Conservation (phyloP, 1,139 yeast species). For the Hyphopichia burtonii region DNA sequence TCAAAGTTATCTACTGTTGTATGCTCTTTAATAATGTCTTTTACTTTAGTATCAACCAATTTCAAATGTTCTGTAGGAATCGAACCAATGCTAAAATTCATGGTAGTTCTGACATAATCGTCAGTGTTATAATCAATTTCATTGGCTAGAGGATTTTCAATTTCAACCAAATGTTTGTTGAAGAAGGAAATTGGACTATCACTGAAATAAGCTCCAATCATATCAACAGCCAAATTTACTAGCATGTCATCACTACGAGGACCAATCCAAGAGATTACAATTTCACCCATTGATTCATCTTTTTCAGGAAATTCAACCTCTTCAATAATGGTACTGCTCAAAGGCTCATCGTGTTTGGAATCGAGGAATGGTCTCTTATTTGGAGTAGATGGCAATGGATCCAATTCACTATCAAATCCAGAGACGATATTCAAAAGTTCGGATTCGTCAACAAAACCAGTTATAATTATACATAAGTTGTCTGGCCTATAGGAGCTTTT, state of each 20-base stretch:
- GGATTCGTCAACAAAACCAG: slow-evolving; percentile 77
- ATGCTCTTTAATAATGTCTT: slow-evolving; percentile 53
- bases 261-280: slow-evolving; percentile 79
- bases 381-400: slow-evolving; percentile 34
- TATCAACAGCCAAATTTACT: slow-evolving; percentile 65
- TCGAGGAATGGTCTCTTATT: slow-evolving; percentile 79
- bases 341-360: slow-evolving; percentile 48
- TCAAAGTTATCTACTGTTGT: slow-evolving; percentile 53
- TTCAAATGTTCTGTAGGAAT: slow-evolving; percentile 69
- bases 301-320: slow-evolving; percentile 81
- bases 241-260: slow-evolving; percentile 58
- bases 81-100: slow-evolving; percentile 62
- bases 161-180: slow-evolving; percentile 70
- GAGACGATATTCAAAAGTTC: slow-evolving; percentile 65
- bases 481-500: slow-evolving; percentile 72
- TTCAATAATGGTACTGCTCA: slow-evolving; percentile 40
- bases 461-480: slow-evolving; percentile 76
- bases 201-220: slow-evolving; percentile 74
- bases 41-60: slow-evolving; percentile 51
- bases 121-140: slow-evolving; percentile 69
- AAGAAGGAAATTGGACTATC: slow-evolving; percentile 71
- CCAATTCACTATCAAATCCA: slow-evolving; percentile 61
- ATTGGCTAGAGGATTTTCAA: slow-evolving; percentile 80
- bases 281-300: slow-evolving; percentile 83
- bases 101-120: slow-evolving; percentile 59